Conservation (phyloP, 768 basidiomycete genomes). For the Boletellus ananiceps region DNA sequence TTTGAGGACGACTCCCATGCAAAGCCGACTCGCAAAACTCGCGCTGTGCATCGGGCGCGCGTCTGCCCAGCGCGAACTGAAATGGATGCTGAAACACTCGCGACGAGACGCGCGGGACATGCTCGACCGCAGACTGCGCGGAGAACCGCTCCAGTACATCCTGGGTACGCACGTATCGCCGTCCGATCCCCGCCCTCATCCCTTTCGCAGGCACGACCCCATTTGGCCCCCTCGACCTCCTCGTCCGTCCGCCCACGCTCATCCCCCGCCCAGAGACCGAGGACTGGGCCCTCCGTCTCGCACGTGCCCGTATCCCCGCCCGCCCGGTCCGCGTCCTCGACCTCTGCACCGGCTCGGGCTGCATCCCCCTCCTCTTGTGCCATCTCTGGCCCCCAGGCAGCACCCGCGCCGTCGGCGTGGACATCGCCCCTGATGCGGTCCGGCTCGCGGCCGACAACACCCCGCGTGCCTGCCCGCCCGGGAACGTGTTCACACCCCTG, state of each 20-base stretch:
- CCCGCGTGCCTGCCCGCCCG: conserved; percentile 1
- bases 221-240: conserved; percentile 78
- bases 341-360: conserved; percentile 90
- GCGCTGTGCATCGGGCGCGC: conserved; percentile 31
- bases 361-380: conserved; percentile 84
- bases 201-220: conserved; percentile 61
- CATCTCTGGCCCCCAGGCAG: conserved; percentile 50
- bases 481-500: conserved; percentile 36
- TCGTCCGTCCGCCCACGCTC: conserved; percentile 72
- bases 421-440: conserved; percentile 60
- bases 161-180: conserved; percentile 47
- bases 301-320: conserved; percentile 32
- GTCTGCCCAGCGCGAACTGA: conserved; percentile 39
- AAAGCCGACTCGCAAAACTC: conserved; percentile 28
- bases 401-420: conserved; percentile 57
- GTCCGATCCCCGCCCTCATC: not conserved
- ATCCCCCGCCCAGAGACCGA: conserved; percentile 97
- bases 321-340: conserved; percentile 58
- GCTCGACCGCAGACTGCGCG: conserved; percentile 54
- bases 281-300: conserved; percentile 65
- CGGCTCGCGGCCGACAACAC: conserved; percentile 46
- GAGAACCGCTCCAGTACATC: conserved; percentile 90
- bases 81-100: conserved; percentile 42
- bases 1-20: conserved; percentile 1
- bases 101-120: conserved; percentile 31